Conservation (phyloP, 305 asterid species). For the Fraxinus velutina region DNA sequence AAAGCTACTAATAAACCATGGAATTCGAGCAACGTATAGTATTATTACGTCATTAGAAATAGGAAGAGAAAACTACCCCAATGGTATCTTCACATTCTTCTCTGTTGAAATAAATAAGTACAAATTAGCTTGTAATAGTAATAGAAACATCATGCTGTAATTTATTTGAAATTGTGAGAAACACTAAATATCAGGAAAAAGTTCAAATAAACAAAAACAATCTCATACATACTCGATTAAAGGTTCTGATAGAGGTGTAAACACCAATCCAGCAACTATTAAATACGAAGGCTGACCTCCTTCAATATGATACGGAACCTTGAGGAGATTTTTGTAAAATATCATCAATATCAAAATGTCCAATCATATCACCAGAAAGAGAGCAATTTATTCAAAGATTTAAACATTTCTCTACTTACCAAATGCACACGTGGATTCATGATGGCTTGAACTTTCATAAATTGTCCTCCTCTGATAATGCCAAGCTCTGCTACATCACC, state of each 20-base stretch:
- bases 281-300: conserved; percentile 91
- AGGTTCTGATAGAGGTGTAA: conserved; percentile 96
- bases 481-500: conserved; percentile 89
- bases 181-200: conserved; percentile 1
- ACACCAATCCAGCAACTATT: conserved; percentile 95
- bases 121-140: conserved; percentile 19
- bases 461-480: conserved; percentile 67
- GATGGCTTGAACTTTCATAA: conserved; percentile 65
- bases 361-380: conserved; percentile 4
- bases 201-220: conserved; percentile 21
- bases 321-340: conserved; percentile 23
- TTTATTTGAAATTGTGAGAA: background rate
- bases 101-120: conserved; percentile 49
- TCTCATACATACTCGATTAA: conserved; percentile 61
- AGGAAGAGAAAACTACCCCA: conserved; percentile 54
- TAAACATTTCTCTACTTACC: conserved; percentile 40
- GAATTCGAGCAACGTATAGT: conserved; percentile 34
- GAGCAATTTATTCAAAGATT: conserved; percentile 21
- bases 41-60: conserved; percentile 26
- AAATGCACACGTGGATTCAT: conserved; percentile 74
- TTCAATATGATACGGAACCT: conserved; percentile 97
- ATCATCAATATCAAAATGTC: conserved; percentile 18
- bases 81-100: conserved; percentile 92
- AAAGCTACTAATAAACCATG: conserved; percentile 23
- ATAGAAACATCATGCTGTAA: conserved; percentile 11